These are phyloP conservation scores for Brachypodium distachyon DNA, from an alignment of 202 grass and related monocot species.

Conservation along the genomic window DNA sequence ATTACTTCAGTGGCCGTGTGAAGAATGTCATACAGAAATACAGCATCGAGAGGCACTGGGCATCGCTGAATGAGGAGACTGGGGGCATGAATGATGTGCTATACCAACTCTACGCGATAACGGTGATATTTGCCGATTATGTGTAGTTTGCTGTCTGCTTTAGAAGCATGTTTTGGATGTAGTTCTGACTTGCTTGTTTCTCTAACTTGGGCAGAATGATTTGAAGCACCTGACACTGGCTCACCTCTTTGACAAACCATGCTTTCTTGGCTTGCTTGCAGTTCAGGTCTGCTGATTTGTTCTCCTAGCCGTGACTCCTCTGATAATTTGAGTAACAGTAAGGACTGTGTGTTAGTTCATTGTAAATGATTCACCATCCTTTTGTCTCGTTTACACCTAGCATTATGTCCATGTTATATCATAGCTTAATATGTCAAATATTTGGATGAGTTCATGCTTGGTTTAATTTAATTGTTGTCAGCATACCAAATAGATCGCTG, in stretches of 20 bases:
- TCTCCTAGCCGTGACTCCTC: constrained; percentile 1
- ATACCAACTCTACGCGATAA: constrained; percentile 74
- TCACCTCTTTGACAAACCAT: constrained; percentile 97
- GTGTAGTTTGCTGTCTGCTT: not conserved
- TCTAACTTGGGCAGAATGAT: constrained; percentile 52
- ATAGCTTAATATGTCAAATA: not conserved
- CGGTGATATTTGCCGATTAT: constrained; percentile 37
- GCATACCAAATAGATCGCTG: not conserved
- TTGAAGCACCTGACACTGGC: constrained; percentile 78
- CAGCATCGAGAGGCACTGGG: constrained; percentile 87
- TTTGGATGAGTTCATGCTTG: not conserved
- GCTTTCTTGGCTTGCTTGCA: constrained; percentile 92
- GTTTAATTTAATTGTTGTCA: not conserved
- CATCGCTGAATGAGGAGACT: constrained; percentile 90
- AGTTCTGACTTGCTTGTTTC: not conserved
- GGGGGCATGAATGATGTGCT: constrained; percentile 98
- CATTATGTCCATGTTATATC: not conserved
- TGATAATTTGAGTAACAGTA: not conserved
- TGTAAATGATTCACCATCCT: not conserved
- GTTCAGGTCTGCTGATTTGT: constrained; percentile 48
- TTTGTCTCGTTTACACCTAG: not conserved
- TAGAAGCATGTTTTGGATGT: not conserved
- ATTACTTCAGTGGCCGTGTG: constrained; percentile 85
- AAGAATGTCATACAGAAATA: constrained; percentile 92
- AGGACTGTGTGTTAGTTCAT: not conserved